phyloP scores from a whole-genome alignment of 73 alveolate species.

The Paramecium sexaurelia region DNA sequence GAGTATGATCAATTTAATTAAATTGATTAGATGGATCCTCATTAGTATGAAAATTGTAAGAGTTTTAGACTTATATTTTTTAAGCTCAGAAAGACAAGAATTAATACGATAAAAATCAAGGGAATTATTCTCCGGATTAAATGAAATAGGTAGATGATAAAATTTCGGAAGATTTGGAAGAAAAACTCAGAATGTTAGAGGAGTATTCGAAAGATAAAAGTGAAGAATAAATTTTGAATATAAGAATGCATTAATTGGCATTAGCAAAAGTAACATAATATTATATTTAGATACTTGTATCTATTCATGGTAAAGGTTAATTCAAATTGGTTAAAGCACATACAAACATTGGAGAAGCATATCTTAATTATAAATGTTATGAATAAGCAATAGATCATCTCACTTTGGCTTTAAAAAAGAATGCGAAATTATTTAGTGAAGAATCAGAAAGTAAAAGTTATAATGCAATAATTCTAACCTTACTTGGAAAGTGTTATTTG shows the following conservation, averaged over 20 bases:
- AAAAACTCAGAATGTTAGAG: conserved; percentile 76
- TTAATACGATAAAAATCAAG: not conserved
- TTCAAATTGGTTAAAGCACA: conserved; percentile 86
- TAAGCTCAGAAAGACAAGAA: not conserved
- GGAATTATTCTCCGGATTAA: not conserved
- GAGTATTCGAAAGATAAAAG: conserved; percentile 70
- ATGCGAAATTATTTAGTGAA: conserved; percentile 81
- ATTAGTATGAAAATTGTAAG: not conserved
- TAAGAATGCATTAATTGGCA: conserved; percentile 84
- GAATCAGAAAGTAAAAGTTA: conserved; percentile 81
- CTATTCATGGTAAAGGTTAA: conserved; percentile 80
- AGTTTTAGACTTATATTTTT: not conserved
- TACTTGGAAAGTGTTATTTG: conserved; percentile 89
- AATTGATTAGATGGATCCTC: not conserved
- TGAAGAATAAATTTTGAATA: conserved; percentile 77
- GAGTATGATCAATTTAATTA: conserved; percentile 32
- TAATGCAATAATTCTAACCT: conserved; percentile 85
- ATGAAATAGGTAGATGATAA: conserved; percentile 71
- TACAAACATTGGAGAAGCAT: conserved; percentile 88
- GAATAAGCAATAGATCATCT: conserved; percentile 92
- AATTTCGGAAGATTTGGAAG: conserved; percentile 88
- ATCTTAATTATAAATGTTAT: conserved; percentile 81
- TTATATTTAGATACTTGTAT: conserved; percentile 71
- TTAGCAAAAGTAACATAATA: conserved; percentile 69
- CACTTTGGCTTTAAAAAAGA: conserved; percentile 86